These are phyloP conservation scores for Bryum argenteum DNA, from an alignment of 225 moss, liverwort and hornwort genomes.

Conservation along the genomic window DNA sequence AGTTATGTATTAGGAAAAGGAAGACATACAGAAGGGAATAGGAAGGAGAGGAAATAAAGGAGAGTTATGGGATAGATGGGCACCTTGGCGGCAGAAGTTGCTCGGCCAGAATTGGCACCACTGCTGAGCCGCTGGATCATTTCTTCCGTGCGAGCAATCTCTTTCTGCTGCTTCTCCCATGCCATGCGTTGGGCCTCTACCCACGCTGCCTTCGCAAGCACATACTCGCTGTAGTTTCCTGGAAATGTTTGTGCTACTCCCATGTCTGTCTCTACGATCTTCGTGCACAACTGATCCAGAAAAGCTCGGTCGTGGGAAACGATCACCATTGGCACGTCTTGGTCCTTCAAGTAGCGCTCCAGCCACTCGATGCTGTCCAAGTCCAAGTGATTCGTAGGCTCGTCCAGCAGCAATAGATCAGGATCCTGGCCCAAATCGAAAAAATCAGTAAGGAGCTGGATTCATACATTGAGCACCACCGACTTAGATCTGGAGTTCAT, in stretches of 20 bases:
- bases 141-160: conserved; percentile 76
- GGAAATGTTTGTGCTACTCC: conserved; percentile 82
- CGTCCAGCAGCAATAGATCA: conserved; percentile 77
- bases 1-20: background rate
- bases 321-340: conserved; percentile 88
- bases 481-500: too few species aligned
- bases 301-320: conserved; percentile 92
- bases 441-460: background rate
- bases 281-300: conserved; percentile 83
- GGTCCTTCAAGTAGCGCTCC: conserved; percentile 72
- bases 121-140: conserved; percentile 77
- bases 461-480: too few species aligned
- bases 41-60: background rate
- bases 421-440: conserved; percentile 56
- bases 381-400: conserved; percentile 88
- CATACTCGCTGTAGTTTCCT: conserved; percentile 83
- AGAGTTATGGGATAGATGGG: background rate
- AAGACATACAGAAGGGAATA: background rate
- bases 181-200: conserved; percentile 75
- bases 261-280: conserved; percentile 95
- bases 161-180: conserved; percentile 94
- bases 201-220: conserved; percentile 72
- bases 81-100: conserved; percentile 80
- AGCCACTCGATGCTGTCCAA: conserved; percentile 93
- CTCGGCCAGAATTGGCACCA: conserved; percentile 86